phyloP scores from a whole-genome alignment of 805 yeast species.

The Pichia ethanolica region DNA sequence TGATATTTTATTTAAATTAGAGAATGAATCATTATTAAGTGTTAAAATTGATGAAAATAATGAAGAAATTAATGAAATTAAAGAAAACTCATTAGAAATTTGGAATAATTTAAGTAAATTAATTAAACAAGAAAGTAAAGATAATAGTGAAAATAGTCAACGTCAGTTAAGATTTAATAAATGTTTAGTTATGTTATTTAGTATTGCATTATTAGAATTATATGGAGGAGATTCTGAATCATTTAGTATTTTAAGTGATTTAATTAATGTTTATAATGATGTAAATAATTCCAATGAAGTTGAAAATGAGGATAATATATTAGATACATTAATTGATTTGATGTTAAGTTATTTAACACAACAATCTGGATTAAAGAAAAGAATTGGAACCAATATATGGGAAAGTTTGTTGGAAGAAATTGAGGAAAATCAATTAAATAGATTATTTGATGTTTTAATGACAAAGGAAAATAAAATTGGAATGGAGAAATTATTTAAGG shows the following conservation, averaged over 20 bases:
- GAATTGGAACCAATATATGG: constrained; percentile 41
- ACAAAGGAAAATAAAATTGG: constrained; percentile 80
- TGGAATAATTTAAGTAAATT: constrained; percentile 1
- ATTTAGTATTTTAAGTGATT: constrained; percentile 63
- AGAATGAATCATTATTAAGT: constrained; percentile 9
- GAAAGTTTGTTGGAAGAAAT: constrained; percentile 43
- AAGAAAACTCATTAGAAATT: constrained; percentile 11
- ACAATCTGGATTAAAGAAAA: constrained; percentile 49
- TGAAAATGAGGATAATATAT: neutral
- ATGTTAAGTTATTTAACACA: constrained; percentile 51
- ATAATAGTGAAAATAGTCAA: constrained; percentile 11
- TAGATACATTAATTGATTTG: constrained; percentile 37
- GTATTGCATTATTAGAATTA: constrained; percentile 70
- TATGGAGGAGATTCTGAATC: constrained; percentile 76
- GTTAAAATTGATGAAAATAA: constrained; percentile 31
- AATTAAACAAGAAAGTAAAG: constrained; percentile 32
- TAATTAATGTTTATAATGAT: constrained; percentile 51
- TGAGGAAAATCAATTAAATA: constrained; percentile 36
- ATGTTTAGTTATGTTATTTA: constrained; percentile 65
- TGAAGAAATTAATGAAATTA: constrained; percentile 46
- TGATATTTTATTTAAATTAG: constrained; percentile 36
- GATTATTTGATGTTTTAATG: constrained; percentile 46
- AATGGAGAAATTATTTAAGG: constrained; percentile 66
- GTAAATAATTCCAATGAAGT: constrained; percentile 13
- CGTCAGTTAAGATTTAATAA: constrained; percentile 22